phyloP scores from a whole-genome alignment of 176 grass and related monocot species.

The Aegilops bicornis region DNA sequence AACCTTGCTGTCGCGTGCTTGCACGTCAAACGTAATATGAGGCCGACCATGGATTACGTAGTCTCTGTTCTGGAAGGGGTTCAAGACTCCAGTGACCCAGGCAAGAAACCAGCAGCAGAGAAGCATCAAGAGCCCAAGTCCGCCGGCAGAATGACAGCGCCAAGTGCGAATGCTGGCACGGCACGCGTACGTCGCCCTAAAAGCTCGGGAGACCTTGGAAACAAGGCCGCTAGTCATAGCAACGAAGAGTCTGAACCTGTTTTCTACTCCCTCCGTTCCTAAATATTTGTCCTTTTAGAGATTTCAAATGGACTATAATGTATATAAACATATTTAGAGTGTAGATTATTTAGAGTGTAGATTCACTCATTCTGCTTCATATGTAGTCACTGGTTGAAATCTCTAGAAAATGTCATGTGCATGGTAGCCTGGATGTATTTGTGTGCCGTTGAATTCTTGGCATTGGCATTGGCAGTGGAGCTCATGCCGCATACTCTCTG shows the following conservation, averaged over 20 bases:
- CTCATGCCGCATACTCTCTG: not conserved
- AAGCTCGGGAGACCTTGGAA: constrained; percentile 21
- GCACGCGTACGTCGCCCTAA: not conserved
- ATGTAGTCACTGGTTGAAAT: too few species aligned
- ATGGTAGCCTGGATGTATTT: not conserved
- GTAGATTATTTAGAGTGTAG: too few species aligned
- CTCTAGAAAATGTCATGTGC: constrained; percentile 22
- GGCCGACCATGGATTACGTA: constrained; percentile 58
- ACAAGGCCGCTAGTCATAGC: too few species aligned
- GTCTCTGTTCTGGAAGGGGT: constrained; percentile 53
- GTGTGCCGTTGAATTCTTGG: not conserved
- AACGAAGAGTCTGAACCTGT: not conserved
- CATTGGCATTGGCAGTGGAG: constrained; percentile 29
- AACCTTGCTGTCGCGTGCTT: constrained; percentile 54
- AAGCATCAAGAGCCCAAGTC: constrained; percentile 21
- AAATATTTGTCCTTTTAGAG: too few species aligned
- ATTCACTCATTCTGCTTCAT: too few species aligned
- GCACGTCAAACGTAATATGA: constrained; percentile 38
- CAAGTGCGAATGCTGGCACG: not conserved
- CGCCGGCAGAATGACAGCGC: not conserved
- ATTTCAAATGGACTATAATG: too few species aligned
- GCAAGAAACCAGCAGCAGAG: constrained; percentile 21
- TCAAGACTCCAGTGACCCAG: constrained; percentile 1
- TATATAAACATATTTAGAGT: too few species aligned
- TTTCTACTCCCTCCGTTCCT: not conserved